Conservation (phyloP, 495 filamentous ascomycete genomes). For the Aspergillus indologenus region DNA sequence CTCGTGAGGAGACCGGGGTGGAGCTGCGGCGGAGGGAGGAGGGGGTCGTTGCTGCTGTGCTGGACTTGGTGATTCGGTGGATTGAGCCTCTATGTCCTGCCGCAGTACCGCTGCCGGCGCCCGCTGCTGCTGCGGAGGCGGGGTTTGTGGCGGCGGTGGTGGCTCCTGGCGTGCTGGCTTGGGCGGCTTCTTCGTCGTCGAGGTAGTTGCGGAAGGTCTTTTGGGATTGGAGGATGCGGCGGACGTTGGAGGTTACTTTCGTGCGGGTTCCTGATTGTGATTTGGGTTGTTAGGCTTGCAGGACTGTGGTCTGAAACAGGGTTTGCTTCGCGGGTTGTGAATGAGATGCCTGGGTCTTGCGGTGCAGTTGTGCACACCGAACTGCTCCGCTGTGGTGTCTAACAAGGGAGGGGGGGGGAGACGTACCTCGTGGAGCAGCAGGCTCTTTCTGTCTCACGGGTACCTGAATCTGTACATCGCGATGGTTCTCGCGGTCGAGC, state of each 20-base stretch:
- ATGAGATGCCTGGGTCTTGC: too few relatives aligned
- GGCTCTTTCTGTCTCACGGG: slow-evolving; percentile 52
- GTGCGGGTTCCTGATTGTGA: slow-evolving; percentile 25
- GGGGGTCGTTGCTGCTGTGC: neutral
- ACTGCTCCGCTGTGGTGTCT: too few relatives aligned
- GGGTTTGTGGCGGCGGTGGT: slow-evolving; percentile 31
- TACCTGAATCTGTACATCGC: slow-evolving; percentile 66
- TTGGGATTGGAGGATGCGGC: slow-evolving; percentile 83
- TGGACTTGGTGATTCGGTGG: slow-evolving; percentile 23
- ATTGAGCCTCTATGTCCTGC: slow-evolving; percentile 18
- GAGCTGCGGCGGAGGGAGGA: slow-evolving; percentile 29
- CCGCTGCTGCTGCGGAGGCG: slow-evolving; percentile 1
- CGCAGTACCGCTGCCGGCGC: slow-evolving; percentile 4
- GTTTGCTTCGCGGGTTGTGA: too few relatives aligned
- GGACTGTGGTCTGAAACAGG: too few relatives aligned
- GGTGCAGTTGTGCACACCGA: too few relatives aligned
- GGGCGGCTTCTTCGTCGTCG: slow-evolving; percentile 78
- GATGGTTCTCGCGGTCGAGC: slow-evolving; percentile 75
- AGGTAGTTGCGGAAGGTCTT: slow-evolving; percentile 92
- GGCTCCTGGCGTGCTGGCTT: slow-evolving; percentile 35
- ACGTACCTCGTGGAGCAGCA: slow-evolving; percentile 40
- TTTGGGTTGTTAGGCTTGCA: neutral
- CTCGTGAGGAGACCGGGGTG: slow-evolving; percentile 29
- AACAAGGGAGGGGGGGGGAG: neutral
- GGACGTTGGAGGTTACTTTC: slow-evolving; percentile 76